These are phyloP conservation scores for Cordyceps farinosa DNA, from an alignment of 2,329 filamentous ascomycete species.

Conservation along the genomic window DNA sequence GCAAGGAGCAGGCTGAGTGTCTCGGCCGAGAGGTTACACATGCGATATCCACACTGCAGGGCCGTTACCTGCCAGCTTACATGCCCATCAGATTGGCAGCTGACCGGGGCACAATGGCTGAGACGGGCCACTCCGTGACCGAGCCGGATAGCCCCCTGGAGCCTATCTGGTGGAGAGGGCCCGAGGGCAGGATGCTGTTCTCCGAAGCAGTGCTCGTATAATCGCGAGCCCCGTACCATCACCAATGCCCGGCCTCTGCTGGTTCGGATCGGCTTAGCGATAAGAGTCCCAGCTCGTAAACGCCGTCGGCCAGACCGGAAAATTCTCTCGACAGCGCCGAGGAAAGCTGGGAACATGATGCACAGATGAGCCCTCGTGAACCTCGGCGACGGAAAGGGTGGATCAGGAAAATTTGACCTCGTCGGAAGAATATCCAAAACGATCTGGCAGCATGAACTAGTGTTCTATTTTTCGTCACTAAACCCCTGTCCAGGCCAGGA, in stretches of 20 bases:
- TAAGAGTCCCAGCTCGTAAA: background rate
- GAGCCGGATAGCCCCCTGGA: background rate
- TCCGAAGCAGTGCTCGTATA: background rate
- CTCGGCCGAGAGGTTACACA: conserved; percentile 9
- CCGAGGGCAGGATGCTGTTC: background rate
- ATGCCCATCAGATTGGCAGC: background rate
- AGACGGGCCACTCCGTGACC: background rate
- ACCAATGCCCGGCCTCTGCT: background rate
- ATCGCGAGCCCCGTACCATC: background rate
- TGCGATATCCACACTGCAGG: conserved; percentile 7
- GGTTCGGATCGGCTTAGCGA: background rate
- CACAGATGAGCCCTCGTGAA: background rate
- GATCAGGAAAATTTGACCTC: conserved; percentile 10
- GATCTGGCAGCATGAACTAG: conserved; percentile 13
- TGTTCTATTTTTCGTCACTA: conserved; percentile 11
- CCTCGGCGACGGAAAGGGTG: conserved; percentile 15
- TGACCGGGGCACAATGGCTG: conserved; percentile 3
- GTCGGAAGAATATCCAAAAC: conserved; percentile 16
- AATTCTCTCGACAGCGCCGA: background rate
- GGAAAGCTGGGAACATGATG: conserved; percentile 2
- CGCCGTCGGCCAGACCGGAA: conserved; percentile 3
- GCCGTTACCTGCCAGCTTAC: background rate
- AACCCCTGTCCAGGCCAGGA: conserved; percentile 4
- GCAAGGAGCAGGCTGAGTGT: background rate
- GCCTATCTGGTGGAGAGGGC: conserved; percentile 7